Evolutionary conservation across 345 rosid genomes (phyloP).

Genomic region (Citropsis articulata): DNA sequence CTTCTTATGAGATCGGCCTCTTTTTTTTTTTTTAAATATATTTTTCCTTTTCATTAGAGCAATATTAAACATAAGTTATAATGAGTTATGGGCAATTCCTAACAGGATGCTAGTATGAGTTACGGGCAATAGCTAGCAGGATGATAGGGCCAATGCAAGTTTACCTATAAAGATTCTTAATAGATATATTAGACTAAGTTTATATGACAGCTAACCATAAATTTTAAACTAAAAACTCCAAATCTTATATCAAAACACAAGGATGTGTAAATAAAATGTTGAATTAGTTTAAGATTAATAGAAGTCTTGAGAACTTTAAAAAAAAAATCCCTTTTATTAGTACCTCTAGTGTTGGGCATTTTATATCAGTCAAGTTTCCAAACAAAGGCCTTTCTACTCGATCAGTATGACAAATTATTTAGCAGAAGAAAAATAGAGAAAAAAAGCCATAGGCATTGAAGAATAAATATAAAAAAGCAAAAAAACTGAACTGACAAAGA

Average conservation of each 20-base stretch:
- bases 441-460: not conserved
- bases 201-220: not conserved
- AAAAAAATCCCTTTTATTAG: not conserved
- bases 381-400: not conserved
- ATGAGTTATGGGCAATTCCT: not conserved
- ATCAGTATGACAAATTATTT: not conserved
- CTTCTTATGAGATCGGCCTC: not conserved
- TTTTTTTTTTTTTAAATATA: not conserved
- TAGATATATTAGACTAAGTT: not conserved
- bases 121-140: not conserved
- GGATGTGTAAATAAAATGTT: not conserved
- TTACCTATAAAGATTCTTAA: not conserved
- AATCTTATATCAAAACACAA: not conserved
- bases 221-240: not conserved
- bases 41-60: not conserved
- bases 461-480: not conserved
- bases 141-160: not conserved
- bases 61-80: not conserved
- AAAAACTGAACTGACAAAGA: not conserved
- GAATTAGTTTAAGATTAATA: not conserved
- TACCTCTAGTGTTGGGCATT: not conserved
- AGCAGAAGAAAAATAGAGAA: not conserved
- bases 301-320: not conserved
- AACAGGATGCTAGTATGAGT: not conserved
- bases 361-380: not conserved